Conservation (phyloP, 2,329 filamentous ascomycete species). For the Zymoseptoria ardabiliae region DNA sequence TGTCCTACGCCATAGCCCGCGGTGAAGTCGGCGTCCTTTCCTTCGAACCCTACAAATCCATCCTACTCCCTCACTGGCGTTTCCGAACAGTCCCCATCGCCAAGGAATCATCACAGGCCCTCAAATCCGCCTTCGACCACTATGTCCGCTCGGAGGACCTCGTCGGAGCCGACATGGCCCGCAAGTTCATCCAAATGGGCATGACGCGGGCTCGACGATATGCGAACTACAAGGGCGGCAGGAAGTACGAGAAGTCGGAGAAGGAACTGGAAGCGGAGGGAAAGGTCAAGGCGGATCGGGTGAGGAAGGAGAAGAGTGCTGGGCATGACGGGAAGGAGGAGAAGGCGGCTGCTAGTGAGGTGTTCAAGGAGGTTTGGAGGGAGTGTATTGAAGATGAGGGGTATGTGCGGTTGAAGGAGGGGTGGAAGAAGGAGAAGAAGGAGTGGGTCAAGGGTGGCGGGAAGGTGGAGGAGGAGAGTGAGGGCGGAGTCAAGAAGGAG, state of each 20-base stretch:
- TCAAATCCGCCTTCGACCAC: slow-evolving; percentile 46
- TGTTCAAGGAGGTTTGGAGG: slow-evolving; percentile 47
- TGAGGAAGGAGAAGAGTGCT: slow-evolving; percentile 38
- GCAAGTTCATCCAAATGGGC: slow-evolving; percentile 60
- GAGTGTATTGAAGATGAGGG: slow-evolving; percentile 38
- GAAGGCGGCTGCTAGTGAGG: slow-evolving; percentile 43
- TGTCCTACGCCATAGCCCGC: slow-evolving; percentile 51
- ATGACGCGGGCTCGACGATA: slow-evolving; percentile 49
- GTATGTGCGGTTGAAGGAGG: slow-evolving; percentile 40
- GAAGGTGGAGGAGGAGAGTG: slow-evolving; percentile 4
- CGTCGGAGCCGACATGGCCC: slow-evolving; percentile 57
- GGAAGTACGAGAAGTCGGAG: slow-evolving; percentile 44
- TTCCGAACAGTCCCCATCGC: slow-evolving; percentile 51
- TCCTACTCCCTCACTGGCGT: slow-evolving; percentile 52
- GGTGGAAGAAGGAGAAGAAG: slow-evolving; percentile 43
- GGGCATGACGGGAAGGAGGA: slow-evolving; percentile 42
- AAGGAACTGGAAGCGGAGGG: slow-evolving; percentile 26
- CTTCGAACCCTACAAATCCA: slow-evolving; percentile 57
- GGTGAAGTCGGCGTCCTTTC: slow-evolving; percentile 56
- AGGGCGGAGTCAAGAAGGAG: slow-evolving; percentile 2
- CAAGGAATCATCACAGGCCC: slow-evolving; percentile 39
- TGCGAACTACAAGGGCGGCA: slow-evolving; percentile 36
- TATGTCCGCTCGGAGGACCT: slow-evolving; percentile 50
- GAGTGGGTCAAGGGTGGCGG: slow-evolving; percentile 30
- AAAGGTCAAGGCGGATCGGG: slow-evolving; percentile 9